These are phyloP conservation scores for Neurospora pannonica DNA, from an alignment of 495 filamentous ascomycete genomes.

Conservation along the genomic window DNA sequence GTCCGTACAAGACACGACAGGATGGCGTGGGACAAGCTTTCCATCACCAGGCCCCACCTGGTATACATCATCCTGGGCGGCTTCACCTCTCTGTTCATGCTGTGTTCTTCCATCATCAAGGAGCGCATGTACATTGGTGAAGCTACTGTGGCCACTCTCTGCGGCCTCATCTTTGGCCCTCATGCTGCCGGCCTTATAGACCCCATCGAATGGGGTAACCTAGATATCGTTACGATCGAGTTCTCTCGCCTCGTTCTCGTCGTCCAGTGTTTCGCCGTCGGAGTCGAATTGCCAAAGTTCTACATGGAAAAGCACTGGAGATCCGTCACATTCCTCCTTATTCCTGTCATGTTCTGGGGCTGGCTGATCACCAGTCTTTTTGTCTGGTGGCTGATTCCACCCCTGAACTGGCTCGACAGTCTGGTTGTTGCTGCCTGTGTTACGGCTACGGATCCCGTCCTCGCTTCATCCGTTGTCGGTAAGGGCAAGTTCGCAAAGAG, in stretches of 20 bases:
- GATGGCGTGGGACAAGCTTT: slow-evolving; percentile 92
- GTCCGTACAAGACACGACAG: background rate
- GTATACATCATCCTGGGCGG: slow-evolving; percentile 97
- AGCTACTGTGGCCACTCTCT: slow-evolving; percentile 91
- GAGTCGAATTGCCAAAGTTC: slow-evolving; percentile 92
- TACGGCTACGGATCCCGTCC: slow-evolving; percentile 93
- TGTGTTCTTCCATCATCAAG: slow-evolving; percentile 95
- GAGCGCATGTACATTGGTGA: slow-evolving; percentile 98
- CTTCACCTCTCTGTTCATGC: slow-evolving; percentile 97
- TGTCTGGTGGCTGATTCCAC: slow-evolving; percentile 87
- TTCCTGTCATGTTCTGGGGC: slow-evolving; percentile 96
- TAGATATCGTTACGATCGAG: slow-evolving; percentile 92
- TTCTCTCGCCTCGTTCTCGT: slow-evolving; percentile 96
- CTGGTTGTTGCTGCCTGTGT: slow-evolving; percentile 85
- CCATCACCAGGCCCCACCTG: slow-evolving; percentile 90
- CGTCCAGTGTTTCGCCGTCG: slow-evolving; percentile 98
- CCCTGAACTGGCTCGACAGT: slow-evolving; percentile 79
- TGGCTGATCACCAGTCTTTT: slow-evolving; percentile 94
- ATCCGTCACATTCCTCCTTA: slow-evolving; percentile 76
- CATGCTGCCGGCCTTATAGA: slow-evolving; percentile 88
- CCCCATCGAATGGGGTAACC: slow-evolving; percentile 78
- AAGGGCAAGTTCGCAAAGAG: slow-evolving; percentile 98
- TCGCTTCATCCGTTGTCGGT: slow-evolving; percentile 95
- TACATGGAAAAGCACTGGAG: slow-evolving; percentile 99
- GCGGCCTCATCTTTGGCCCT: slow-evolving; percentile 95